Evolutionary conservation across 441 rosid species (phyloP), one percentile per base, ranked within the genome.

Genomic region (Corymbia calophylla): DNA sequence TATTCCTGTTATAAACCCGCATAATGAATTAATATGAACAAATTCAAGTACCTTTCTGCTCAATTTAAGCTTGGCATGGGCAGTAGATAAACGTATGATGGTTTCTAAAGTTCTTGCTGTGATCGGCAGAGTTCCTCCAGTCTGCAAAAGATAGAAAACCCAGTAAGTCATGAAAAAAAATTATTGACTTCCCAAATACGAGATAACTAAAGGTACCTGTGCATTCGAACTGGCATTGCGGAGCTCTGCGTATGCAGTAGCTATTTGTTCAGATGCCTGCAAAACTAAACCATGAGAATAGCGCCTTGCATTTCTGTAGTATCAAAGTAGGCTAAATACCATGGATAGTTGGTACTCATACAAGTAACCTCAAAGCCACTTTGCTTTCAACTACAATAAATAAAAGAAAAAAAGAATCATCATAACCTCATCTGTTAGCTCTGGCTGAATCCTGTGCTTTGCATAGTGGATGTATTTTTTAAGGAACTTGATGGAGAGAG

Each of bases 71-170:
- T 96, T 98, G 87, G 99, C 99, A 92, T 98, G 99, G 88, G 99
- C 99, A 48, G 99, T 97, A 51, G 99, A 97, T 89, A 98, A 96
- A 88, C 99, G 99, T 53, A 98, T 98, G 44, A 98, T 96, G 91
- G 99, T 98, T 94, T 98, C 99, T 89, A 98, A 91, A 86, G 99
- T 97, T 94, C 99, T 96, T 35, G 99, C 99, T 86, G 99, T 98
- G 87, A 98, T 97, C 23, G 99, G 99, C 92, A 98, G 99, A 21
- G 99, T 97, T 93, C 99, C 99, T 48, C 99, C 99, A 73, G 98
- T 97, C 99, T 98, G 88, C 93, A 92, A 89, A 89, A 86, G 89
- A 48, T 80, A 91, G 87, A 87, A 84, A 93, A 39, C 64, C 56
- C 49, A 13, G 51, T 32, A 56, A 48, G n/a, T 44, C 51, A 25